Percentiles rank a stretch among this genome's conserved stretches.
These are phyloP conservation scores for Gossypium davidsonii DNA, from an alignment of 441 rosid genomes.

Conservation along the genomic window DNA sequence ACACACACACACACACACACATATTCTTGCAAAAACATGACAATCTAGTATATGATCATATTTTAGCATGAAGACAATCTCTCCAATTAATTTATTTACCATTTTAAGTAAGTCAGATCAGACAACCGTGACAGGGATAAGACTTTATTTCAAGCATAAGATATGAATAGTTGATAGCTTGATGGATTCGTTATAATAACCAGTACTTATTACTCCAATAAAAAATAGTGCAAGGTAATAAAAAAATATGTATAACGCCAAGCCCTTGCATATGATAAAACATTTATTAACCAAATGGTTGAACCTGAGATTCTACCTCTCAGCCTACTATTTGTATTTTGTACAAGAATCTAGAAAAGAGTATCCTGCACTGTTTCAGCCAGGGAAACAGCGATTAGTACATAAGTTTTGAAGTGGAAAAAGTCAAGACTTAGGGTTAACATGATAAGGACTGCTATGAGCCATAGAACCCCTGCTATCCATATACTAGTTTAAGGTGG, in stretches of 20 bases:
- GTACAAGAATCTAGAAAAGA: background rate
- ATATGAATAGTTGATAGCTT: background rate
- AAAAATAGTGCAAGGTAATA: background rate
- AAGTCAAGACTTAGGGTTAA: background rate
- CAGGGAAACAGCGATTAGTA: background rate
- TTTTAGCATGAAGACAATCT: constrained; percentile 1
- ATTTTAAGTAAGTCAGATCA: background rate
- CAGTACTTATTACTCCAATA: background rate
- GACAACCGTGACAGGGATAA: background rate
- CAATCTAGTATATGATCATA: background rate
- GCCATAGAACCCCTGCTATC: too few species aligned
- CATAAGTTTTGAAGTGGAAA: background rate
- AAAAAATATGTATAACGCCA: background rate
- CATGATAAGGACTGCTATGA: background rate
- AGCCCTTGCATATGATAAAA: background rate
- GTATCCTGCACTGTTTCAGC: background rate
- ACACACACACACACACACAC: background rate
- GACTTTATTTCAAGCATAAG: background rate
- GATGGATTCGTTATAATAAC: background rate
- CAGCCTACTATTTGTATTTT: background rate
- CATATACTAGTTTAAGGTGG: too few species aligned
- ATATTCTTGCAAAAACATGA: background rate
- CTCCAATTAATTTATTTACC: background rate
- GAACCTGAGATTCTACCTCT: background rate
- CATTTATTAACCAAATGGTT: background rate